A percentile compares a stretch with the other conserved stretches of the same genome.
Conservation (phyloP, 768 basidiomycete genomes). For the Exidia glandulosa region DNA sequence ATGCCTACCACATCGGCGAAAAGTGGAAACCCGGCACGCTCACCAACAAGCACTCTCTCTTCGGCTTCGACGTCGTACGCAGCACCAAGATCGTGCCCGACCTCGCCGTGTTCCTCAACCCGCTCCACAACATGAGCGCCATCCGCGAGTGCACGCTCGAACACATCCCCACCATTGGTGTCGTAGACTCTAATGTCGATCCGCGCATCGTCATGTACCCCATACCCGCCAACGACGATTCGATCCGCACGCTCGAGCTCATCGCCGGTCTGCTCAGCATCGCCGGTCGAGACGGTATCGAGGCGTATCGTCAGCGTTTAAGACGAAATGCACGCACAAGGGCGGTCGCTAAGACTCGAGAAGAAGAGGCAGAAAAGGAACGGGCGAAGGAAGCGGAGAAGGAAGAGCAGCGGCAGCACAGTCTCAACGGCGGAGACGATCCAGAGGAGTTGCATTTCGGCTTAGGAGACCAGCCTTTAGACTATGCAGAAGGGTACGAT, state of each 20-base stretch:
- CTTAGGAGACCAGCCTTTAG: too few relatives aligned
- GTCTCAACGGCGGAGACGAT: too few relatives aligned
- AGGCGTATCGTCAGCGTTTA: not conserved
- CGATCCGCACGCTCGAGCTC: constrained; percentile 78
- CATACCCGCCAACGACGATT: constrained; percentile 98
- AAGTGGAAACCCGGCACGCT: constrained; percentile 94
- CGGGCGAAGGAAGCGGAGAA: too few relatives aligned
- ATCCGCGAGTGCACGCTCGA: constrained; percentile 85
- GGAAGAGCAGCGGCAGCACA: too few relatives aligned
- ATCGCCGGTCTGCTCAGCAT: constrained; percentile 83
- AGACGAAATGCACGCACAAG: not conserved
- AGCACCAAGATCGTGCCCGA: constrained; percentile 62
- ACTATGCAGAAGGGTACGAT: too few relatives aligned
- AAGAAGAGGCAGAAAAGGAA: too few relatives aligned
- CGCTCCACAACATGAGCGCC: constrained; percentile 70
- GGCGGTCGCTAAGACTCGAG: too few relatives aligned
- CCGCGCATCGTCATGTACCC: constrained; percentile 96
- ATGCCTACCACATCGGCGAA: constrained; percentile 77
- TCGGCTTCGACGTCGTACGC: constrained; percentile 44
- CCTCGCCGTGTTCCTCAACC: constrained; percentile 85
- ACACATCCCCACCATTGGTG: constrained; percentile 87
- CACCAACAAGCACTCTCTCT: constrained; percentile 73
- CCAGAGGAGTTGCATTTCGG: too few relatives aligned
- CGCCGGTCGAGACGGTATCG: constrained; percentile 60
- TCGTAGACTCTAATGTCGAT: constrained; percentile 92